Evolutionary conservation across 2,329 filamentous ascomycete species (phyloP).

Genomic region (Microcyclospora pomicola): DNA sequence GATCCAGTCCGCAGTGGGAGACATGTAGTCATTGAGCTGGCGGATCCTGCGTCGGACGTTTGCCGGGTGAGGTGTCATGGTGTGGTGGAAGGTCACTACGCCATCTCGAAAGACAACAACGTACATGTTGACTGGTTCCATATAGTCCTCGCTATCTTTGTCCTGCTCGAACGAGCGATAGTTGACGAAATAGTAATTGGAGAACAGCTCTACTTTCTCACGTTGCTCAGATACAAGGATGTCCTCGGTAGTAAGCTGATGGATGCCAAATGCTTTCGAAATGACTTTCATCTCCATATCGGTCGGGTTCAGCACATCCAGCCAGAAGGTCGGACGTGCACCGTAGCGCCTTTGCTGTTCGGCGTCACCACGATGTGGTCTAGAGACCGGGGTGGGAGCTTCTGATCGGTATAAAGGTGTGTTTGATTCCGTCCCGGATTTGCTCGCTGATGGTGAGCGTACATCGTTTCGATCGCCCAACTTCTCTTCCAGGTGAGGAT

Average conservation of each 20-base stretch:
- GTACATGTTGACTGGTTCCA: conserved; percentile 95
- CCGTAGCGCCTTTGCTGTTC: conserved; percentile 40
- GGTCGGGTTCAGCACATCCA: conserved; percentile 81
- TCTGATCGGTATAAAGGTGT: conserved; percentile 40
- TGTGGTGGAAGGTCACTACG: conserved; percentile 92
- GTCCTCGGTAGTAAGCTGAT: conserved; percentile 88
- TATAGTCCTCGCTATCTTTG: conserved; percentile 70
- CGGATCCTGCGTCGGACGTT: conserved; percentile 90
- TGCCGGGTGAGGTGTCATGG: conserved; percentile 86
- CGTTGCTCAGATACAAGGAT: conserved; percentile 95
- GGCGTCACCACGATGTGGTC: conserved; percentile 9
- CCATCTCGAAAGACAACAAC: conserved; percentile 93
- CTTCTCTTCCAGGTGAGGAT: neutral
- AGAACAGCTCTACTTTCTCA: conserved; percentile 95
- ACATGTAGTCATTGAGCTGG: conserved; percentile 85
- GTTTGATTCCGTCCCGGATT: conserved; percentile 29
- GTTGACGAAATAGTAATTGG: conserved; percentile 97
- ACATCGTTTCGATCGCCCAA: neutral
- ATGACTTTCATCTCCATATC: conserved; percentile 93
- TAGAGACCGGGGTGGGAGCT: conserved; percentile 15
- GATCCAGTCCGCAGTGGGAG: conserved; percentile 92
- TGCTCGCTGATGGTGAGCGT: conserved; percentile 23
- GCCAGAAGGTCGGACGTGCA: conserved; percentile 88
- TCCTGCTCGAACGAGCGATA: conserved; percentile 98
- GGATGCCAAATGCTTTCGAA: conserved; percentile 85